A percentile compares a stretch with the other conserved stretches of the same genome.
Evolutionary conservation across 2,329 filamentous ascomycete genomes (phyloP).

Genomic region (Epichloe amarillans): DNA sequence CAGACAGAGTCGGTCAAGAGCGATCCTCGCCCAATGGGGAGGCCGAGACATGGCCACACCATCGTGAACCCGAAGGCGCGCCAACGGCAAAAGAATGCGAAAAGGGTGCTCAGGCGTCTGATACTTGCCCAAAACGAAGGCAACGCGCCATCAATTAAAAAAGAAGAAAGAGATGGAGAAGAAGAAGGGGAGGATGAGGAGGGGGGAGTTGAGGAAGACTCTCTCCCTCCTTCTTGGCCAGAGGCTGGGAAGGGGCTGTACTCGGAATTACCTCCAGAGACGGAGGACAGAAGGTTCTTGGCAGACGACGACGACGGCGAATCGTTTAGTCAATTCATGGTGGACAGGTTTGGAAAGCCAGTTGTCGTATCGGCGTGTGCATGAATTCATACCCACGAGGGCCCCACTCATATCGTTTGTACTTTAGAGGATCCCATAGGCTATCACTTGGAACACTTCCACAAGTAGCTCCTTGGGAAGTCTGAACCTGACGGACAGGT

Average conservation of each 20-base stretch:
- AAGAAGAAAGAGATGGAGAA: conserved; percentile 12
- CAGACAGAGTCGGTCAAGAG: background rate
- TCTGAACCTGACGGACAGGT: too few relatives aligned
- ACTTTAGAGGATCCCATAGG: too few relatives aligned
- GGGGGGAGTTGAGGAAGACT: conserved; percentile 10
- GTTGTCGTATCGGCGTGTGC: conserved; percentile 18
- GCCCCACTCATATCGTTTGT: too few relatives aligned
- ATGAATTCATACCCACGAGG: conserved; percentile 4
- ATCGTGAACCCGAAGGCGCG: conserved; percentile 15
- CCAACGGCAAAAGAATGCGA: conserved; percentile 19
- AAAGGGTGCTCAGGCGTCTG: conserved; percentile 20
- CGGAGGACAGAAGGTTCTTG: conserved; percentile 22
- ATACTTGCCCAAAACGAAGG: conserved; percentile 15
- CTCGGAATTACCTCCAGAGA: conserved; percentile 23
- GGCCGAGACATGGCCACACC: conserved; percentile 19
- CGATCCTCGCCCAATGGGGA: conserved; percentile 10
- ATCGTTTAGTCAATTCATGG: conserved; percentile 30
- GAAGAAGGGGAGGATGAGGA: background rate
- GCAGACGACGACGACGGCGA: conserved; percentile 28
- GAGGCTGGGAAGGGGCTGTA: conserved; percentile 27
- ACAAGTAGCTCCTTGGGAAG: too few relatives aligned
- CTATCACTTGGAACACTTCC: too few relatives aligned
- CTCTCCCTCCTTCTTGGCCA: conserved; percentile 27
- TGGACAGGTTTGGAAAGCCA: conserved; percentile 24
- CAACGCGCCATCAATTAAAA: conserved; percentile 16